Percentiles rank a stretch among this genome's conserved stretches.
phyloP scores from a whole-genome alignment of 257 asterid genomes.

The Jacaranda copaia region DNA sequence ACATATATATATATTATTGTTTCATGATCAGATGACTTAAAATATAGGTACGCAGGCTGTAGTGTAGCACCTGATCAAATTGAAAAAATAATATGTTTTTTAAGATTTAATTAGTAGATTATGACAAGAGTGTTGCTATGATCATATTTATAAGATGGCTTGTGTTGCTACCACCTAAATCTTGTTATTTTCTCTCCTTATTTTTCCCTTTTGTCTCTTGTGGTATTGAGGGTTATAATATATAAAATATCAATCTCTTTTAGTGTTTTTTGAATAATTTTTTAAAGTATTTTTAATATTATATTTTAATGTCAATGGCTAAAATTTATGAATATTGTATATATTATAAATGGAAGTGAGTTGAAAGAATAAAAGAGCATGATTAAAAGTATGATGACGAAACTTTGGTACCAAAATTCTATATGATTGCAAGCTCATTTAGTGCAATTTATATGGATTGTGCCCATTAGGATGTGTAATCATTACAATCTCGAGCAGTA shows the following conservation, averaged over 20 bases:
- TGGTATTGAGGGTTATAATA: too few species aligned
- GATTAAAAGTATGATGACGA: constrained; percentile 32
- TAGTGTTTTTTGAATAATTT: too few species aligned
- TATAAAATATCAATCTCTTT: too few species aligned
- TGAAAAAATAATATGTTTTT: neutral
- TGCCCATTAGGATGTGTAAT: constrained; percentile 36
- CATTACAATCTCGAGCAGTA: constrained; percentile 36
- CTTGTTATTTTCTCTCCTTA: neutral
- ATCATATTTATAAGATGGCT: too few species aligned
- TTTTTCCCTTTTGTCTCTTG: neutral
- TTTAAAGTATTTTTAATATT: too few species aligned
- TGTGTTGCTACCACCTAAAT: too few species aligned
- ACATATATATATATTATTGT: neutral
- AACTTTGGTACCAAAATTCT: constrained; percentile 33
- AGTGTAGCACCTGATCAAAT: neutral
- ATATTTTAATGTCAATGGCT: too few species aligned
- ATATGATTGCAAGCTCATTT: constrained; percentile 32
- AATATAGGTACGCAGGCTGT: neutral
- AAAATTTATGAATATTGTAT: too few species aligned
- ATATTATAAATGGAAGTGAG: constrained; percentile 22
- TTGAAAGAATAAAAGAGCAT: neutral
- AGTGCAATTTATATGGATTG: constrained; percentile 39
- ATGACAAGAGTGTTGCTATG: neutral
- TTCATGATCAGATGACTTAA: too few species aligned
- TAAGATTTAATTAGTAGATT: neutral